Conservation (phyloP, 2,329 filamentous ascomycete genomes). For the Oidium heveae region DNA sequence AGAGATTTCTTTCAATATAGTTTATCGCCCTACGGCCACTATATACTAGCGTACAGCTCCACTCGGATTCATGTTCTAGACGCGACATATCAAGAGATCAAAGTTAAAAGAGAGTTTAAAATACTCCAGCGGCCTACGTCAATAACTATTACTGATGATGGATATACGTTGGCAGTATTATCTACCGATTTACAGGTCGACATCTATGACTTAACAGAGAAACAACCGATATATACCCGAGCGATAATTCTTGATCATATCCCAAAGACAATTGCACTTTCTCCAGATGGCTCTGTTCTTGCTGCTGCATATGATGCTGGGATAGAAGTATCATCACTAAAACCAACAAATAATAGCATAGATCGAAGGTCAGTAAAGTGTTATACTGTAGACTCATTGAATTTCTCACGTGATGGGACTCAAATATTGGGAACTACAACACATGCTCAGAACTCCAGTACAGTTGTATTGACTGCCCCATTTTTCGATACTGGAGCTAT, state of each 20-base stretch:
- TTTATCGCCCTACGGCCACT: slow-evolving; percentile 49
- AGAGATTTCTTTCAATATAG: slow-evolving; percentile 71
- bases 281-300: slow-evolving; percentile 56
- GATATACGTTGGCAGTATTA: slow-evolving; percentile 49
- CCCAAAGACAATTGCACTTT: slow-evolving; percentile 54
- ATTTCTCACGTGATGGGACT: slow-evolving; percentile 54
- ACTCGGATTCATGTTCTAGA: slow-evolving; percentile 63
- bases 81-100: slow-evolving; percentile 29
- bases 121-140: slow-evolving; percentile 50
- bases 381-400: slow-evolving; percentile 45
- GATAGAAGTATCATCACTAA: slow-evolving; percentile 66
- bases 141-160: slow-evolving; percentile 58
- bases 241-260: slow-evolving; percentile 56
- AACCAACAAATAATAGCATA: slow-evolving; percentile 32
- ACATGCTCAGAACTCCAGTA: slow-evolving; percentile 36
- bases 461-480: slow-evolving; percentile 54
- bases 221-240: slow-evolving; percentile 43
- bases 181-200: slow-evolving; percentile 68
- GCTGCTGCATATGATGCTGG: slow-evolving; percentile 68
- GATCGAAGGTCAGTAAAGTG: slow-evolving; percentile 58
- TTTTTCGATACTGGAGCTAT: slow-evolving; percentile 51
- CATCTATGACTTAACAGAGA: slow-evolving; percentile 45
- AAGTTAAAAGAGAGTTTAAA: slow-evolving; percentile 54
- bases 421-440: slow-evolving; percentile 55
- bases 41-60: slow-evolving; percentile 60